phyloP scores from a whole-genome alignment of 495 filamentous ascomycete species.

The Paragyromitra xinjiangensis region DNA sequence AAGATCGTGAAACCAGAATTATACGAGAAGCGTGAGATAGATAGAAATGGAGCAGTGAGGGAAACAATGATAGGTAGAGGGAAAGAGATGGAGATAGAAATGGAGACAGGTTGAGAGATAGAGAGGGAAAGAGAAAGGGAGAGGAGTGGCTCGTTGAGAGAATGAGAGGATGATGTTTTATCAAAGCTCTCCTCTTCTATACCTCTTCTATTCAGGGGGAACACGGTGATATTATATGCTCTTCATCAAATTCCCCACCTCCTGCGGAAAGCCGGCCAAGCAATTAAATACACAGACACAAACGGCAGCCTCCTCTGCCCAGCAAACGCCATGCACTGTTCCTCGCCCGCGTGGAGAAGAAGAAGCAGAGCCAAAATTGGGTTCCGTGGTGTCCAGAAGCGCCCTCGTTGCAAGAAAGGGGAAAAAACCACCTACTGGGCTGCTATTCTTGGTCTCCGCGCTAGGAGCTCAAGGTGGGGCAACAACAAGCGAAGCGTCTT shows the following conservation, averaged over 20 bases:
- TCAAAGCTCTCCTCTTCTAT: neutral
- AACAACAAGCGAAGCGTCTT: constrained; percentile 15
- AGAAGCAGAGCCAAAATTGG: constrained; percentile 29
- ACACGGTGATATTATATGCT: constrained; percentile 24
- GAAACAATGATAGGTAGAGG: neutral
- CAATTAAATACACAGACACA: constrained; percentile 23
- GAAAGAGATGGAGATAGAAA: neutral
- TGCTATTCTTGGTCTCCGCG: constrained; percentile 42
- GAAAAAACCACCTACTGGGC: constrained; percentile 19
- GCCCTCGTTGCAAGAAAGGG: constrained; percentile 45
- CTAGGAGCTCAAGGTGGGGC: constrained; percentile 9
- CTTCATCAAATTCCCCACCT: neutral
- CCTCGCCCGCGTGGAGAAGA: constrained; percentile 11
- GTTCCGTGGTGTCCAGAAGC: constrained; percentile 31
- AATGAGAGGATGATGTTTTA: neutral
- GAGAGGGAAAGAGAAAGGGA: neutral
- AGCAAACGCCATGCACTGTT: constrained; percentile 22
- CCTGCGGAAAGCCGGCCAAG: neutral
- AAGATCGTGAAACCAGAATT: constrained; percentile 28
- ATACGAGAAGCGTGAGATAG: constrained; percentile 4
- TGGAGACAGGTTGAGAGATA: neutral
- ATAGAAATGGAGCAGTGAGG: constrained; percentile 27
- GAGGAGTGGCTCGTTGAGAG: neutral
- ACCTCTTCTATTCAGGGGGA: constrained; percentile 9
- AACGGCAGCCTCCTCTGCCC: constrained; percentile 6